Conservation (phyloP, 139 green algal genomes). For the Penium margaritaceum region DNA sequence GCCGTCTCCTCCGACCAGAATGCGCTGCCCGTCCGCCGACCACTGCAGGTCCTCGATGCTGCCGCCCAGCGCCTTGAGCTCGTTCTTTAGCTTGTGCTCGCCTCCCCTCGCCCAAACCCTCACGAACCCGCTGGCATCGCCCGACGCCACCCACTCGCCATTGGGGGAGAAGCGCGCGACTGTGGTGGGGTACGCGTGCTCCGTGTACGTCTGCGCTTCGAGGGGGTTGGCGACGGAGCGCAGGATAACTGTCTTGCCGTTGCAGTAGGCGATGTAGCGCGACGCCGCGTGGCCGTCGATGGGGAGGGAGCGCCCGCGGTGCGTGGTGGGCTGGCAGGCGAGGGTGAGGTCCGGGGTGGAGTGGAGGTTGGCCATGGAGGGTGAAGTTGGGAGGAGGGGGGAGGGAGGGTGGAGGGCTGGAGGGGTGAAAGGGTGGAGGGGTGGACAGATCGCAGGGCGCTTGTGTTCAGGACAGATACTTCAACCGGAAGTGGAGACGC, state of each 20-base stretch:
- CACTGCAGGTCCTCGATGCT: constrained; percentile 48
- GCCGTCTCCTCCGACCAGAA: constrained; percentile 47
- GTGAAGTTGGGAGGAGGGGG: no score
- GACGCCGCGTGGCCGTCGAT: constrained; percentile 18
- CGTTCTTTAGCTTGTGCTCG: constrained; percentile 43
- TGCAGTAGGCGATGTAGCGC: constrained; percentile 23
- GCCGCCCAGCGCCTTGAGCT: constrained; percentile 44
- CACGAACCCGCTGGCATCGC: constrained; percentile 41
- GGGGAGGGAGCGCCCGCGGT: constrained; percentile 27
- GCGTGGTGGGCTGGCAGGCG: constrained; percentile 10
- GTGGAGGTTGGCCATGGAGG: no score
- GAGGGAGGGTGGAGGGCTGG: no score
- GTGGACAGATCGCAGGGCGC: no score
- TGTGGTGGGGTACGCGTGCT: constrained; percentile 40
- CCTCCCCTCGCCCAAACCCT: constrained; percentile 38
- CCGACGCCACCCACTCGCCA: constrained; percentile 50
- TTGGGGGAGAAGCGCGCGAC: constrained; percentile 47
- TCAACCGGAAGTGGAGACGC: no score
- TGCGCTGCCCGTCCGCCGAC: constrained; percentile 50
- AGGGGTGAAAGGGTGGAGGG: no score
- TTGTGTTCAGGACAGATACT: no score
- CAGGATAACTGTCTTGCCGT: constrained; percentile 38
- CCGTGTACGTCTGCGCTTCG: constrained; percentile 23
- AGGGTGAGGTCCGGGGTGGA: no score
- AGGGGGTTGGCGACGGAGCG: constrained; percentile 34